phyloP scores from a whole-genome alignment of 2,329 filamentous ascomycete species.

The Penicillium sp. region DNA sequence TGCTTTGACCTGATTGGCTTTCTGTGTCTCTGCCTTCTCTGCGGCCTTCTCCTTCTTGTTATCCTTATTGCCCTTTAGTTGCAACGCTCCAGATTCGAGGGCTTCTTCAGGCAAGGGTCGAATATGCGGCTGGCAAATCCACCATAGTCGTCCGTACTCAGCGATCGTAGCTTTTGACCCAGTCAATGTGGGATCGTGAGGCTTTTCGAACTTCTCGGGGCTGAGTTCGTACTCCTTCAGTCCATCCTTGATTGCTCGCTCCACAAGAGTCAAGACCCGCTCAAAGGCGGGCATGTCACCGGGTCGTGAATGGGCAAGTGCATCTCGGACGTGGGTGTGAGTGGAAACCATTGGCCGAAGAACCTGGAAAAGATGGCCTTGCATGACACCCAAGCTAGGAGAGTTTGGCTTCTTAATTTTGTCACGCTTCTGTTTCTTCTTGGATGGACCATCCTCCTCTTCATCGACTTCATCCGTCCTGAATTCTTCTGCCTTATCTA shows the following conservation, averaged over 20 bases:
- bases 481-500: slow-evolving; percentile 23
- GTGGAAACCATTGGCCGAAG: slow-evolving; percentile 76
- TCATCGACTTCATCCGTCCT: slow-evolving; percentile 34
- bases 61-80: slow-evolving; percentile 60
- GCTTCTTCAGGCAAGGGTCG: slow-evolving; percentile 86
- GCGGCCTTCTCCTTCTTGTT: slow-evolving; percentile 3
- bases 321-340: slow-evolving; percentile 82
- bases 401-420: slow-evolving; percentile 51
- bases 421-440: slow-evolving; percentile 48
- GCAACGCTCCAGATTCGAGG: slow-evolving; percentile 74
- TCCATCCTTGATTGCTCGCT: slow-evolving; percentile 70
- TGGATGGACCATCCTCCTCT: slow-evolving; percentile 50
- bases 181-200: slow-evolving; percentile 35
- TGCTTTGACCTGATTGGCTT: background rate
- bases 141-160: slow-evolving; percentile 79
- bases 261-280: slow-evolving; percentile 71
- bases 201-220: slow-evolving; percentile 40
- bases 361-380: slow-evolving; percentile 91
- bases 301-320: slow-evolving; percentile 67
- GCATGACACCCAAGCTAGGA: slow-evolving; percentile 75
- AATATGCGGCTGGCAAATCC: slow-evolving; percentile 86
- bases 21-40: slow-evolving; percentile 4
- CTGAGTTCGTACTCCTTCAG: slow-evolving; percentile 64
- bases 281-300: slow-evolving; percentile 79
- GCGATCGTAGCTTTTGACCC: slow-evolving; percentile 63